These are phyloP conservation scores for Lolium multiflorum DNA, from an alignment of 176 grass and related monocot genomes.

Conservation along the genomic window DNA sequence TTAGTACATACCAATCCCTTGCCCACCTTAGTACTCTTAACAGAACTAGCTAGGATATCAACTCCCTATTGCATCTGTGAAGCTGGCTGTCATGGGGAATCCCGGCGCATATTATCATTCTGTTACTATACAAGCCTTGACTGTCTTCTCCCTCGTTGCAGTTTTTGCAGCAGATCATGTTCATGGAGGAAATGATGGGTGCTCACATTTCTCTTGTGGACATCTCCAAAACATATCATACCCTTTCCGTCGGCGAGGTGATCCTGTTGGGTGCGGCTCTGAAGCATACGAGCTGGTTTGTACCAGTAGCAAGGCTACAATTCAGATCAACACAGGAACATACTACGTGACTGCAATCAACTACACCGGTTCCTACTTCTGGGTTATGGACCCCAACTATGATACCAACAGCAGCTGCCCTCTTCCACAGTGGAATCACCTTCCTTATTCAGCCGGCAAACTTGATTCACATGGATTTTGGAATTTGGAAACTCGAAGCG, in stretches of 20 bases:
- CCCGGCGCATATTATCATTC: neutral
- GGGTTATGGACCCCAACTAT: neutral
- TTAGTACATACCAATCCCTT: neutral
- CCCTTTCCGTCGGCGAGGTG: slow-evolving; percentile 20
- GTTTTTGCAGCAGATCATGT: neutral
- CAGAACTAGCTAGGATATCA: neutral
- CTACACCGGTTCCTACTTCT: neutral
- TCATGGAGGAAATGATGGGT: neutral
- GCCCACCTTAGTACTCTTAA: neutral
- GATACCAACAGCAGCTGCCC: neutral
- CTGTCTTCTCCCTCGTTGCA: neutral
- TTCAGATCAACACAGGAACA: neutral
- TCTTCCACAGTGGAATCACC: neutral
- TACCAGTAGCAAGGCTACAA: neutral
- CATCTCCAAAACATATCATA: neutral
- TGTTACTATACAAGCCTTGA: neutral
- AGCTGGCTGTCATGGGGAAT: neutral
- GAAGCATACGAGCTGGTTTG: slow-evolving; percentile 6
- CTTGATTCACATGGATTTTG: neutral
- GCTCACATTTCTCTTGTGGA: neutral
- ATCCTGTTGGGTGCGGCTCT: slow-evolving; percentile 10
- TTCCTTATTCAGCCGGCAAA: neutral
- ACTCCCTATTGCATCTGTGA: neutral
- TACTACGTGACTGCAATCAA: neutral
- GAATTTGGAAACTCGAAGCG: neutral